phyloP scores from a whole-genome alignment of 345 rosid species.

The Excoecaria cochinchinensis region DNA sequence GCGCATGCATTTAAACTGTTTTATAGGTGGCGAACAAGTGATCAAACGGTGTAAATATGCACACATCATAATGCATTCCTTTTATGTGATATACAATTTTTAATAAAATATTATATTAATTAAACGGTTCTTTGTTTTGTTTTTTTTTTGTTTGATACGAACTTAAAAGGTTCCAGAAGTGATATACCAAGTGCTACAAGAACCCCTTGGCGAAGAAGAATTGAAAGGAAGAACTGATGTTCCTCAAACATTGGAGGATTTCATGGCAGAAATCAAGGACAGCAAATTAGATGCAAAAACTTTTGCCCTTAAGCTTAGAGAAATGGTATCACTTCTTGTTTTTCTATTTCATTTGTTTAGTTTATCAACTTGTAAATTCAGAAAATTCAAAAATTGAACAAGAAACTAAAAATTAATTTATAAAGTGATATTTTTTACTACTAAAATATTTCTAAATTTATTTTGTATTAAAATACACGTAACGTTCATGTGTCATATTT shows the following conservation, averaged over 20 bases:
- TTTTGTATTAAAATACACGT: too few relatives aligned
- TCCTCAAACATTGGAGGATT: constrained; percentile 83
- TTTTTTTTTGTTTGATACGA: constrained; percentile 16
- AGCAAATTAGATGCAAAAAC: constrained; percentile 60
- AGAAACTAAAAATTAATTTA: too few relatives aligned
- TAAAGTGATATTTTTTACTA: too few relatives aligned
- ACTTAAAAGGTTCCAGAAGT: constrained; percentile 72
- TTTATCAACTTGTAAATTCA: background rate
- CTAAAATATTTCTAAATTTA: too few relatives aligned
- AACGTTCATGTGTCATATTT: too few relatives aligned
- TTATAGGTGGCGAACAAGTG: too few relatives aligned
- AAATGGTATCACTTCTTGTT: constrained; percentile 51
- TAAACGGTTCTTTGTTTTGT: background rate
- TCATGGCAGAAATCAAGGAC: constrained; percentile 62
- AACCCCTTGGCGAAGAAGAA: constrained; percentile 64
- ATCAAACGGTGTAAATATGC: too few relatives aligned
- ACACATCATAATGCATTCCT: too few relatives aligned
- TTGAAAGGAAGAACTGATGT: constrained; percentile 64
- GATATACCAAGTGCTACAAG: constrained; percentile 63
- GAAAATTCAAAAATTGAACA: background rate
- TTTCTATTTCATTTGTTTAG: background rate
- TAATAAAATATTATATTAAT: too few relatives aligned
- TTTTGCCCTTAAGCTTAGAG: constrained; percentile 87
- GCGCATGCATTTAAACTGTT: too few relatives aligned
- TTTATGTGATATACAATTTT: too few relatives aligned